Base-by-base conservation (phyloP, 2,329 filamentous ascomycete species). In the Dothideomycetes sp. region DNA sequence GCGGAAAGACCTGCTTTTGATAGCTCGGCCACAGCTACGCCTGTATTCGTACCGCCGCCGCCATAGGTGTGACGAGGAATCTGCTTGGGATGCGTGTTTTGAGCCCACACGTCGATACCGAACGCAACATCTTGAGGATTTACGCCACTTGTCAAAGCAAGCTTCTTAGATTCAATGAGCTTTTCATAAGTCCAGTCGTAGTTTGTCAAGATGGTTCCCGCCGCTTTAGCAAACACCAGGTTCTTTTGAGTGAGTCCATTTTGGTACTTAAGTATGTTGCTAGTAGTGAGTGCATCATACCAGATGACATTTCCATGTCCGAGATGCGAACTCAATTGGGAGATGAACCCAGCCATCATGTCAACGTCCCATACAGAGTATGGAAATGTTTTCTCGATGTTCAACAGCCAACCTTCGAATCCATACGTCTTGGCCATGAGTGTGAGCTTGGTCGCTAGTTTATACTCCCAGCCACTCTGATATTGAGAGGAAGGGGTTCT, bases 361-460 rank as follows among this genome's bases (percentile, higher is more conserved):
- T 47, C 31, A 3, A 45, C 5, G 42, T 55, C 39, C 58, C 61
- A 66, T 4, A 31, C 43, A 3, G 49, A 41, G 16, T 49, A 45
- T 4, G 59, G 52, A 46, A 68, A 65, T 1, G 58, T 49, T 37
- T 61, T 61, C 41, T 69, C 65, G 17, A 69, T 60, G 35, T 69
- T 68, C 24, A 69, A 45, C 22, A 69, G 50, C 62, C 63, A 69
- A 12, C 65, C 66, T 42, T 69, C 65, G 40, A 69, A 69, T 9
- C 63, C 63, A 43, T 62, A 62, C 12, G 58, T 50, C 12, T 50
- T 47, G 9, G 64, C 62, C 33, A 69, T 60, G 11, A 42, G 38
- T 5, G 58, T 58, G 5, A 69, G 46, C 29, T 30, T 31, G 12
- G 31, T 39, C 16, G 36, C 30, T 18, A 38, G 16, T 11, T 27